Conservation (phyloP, 306 rosid species). For the Sindora glabra region DNA sequence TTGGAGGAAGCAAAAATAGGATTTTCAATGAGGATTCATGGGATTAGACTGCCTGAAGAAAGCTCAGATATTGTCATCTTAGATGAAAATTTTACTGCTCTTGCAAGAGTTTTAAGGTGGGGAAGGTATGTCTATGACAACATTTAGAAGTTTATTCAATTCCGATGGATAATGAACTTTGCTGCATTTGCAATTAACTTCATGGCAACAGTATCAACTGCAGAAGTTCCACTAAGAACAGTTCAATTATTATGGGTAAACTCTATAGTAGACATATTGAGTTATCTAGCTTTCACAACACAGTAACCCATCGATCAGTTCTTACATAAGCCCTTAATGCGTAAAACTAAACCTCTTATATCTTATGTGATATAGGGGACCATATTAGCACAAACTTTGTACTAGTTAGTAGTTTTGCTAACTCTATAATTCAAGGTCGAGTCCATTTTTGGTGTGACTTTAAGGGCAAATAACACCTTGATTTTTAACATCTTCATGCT, state of each 20-base stretch:
- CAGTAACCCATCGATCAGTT: constrained; percentile 19
- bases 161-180: too few species aligned
- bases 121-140: too few species aligned
- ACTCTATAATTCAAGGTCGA: constrained; percentile 13
- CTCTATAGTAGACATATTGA: too few species aligned
- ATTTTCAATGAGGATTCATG: constrained; percentile 35
- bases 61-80: too few species aligned
- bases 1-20: constrained; percentile 23
- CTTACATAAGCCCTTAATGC: constrained; percentile 8
- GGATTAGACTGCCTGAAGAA: constrained; percentile 16
- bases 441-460: constrained; percentile 16
- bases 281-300: constrained; percentile 27
- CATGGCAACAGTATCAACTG: too few species aligned
- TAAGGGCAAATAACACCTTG: constrained; percentile 17
- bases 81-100: too few species aligned
- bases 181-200: too few species aligned
- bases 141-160: too few species aligned
- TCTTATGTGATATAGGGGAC: constrained; percentile 32
- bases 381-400: constrained; percentile 12
- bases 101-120: too few species aligned
- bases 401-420: constrained; percentile 14
- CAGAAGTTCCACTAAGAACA: too few species aligned
- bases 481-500: too few species aligned
- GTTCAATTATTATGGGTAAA: too few species aligned
- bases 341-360: constrained; percentile 14